Base-by-base conservation (phyloP, 2,329 filamentous ascomycete genomes). In the Cladophialophora carrionii region DNA sequence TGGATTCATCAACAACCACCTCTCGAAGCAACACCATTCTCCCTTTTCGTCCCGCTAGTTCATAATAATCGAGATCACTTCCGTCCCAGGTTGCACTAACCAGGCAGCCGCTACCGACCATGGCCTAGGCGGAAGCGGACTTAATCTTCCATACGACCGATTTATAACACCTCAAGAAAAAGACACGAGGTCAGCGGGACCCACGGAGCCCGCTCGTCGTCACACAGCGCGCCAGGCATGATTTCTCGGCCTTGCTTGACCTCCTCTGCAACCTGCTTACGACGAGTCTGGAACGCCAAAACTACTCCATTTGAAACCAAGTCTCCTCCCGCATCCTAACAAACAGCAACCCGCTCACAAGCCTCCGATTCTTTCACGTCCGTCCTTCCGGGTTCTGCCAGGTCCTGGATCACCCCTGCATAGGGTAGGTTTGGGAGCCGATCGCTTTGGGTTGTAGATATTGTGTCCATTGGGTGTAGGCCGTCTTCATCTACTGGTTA, bases 181-280 rank as follows among this genome's bases (percentile, higher is more conserved):
- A 24, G 46, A 49, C 20, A 26, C 6, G 20, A 14, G 9, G 12
- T 51, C 20, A 29, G 48, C 20, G 24, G 48, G 51, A 54, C 24
- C 29, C 56, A 57, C 43, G 56, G 41, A 58, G 37, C 57, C n/a
- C 24, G 26, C 29, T 32, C 31, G 52, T 26, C n/a, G 17, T 31
- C 26, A 10, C 52, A 20, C 17, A n/a, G 14, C 22, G n/a, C 48
- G 48, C 31, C 57, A 60, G 57, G 57, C 48, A 60, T 60, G 57
- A 34, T 52, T 60, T 60, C 57, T 60, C 20, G 20, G 43, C 57
- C 57, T 53, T 31, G 48, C 37, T 60, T 26, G n/a, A 37, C 57
- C 31, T 51, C 31, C 51, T 53, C 22, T 20, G 34, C 46, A 53
- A 46, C 46, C 57, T 60, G 57, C 57, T 60, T 60, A 60, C 57